Evolutionary conservation across 139 green algal species (phyloP).

Genomic region (Chlorella ohadii): DNA sequence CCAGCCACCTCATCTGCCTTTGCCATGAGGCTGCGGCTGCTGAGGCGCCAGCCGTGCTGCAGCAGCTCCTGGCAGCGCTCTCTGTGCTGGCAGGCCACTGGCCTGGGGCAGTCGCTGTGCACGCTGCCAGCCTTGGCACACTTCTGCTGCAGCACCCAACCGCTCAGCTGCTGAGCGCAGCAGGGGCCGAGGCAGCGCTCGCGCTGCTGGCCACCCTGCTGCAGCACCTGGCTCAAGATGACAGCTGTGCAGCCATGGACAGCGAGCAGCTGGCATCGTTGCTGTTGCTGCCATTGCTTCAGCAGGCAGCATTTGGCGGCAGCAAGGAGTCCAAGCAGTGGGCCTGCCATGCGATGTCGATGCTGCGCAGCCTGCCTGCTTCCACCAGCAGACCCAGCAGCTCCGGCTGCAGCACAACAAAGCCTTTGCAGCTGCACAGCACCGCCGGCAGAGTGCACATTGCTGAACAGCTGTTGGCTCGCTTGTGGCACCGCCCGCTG

Average conservation of each 20-base stretch:
- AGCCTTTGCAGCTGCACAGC: not conserved
- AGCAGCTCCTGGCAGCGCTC: too few relatives aligned
- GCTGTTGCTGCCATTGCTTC: constrained; percentile 30
- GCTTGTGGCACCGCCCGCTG: constrained; percentile 3
- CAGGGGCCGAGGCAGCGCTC: too few relatives aligned
- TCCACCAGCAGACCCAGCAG: not conserved
- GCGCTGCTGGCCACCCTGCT: not conserved
- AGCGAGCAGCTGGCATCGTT: not conserved
- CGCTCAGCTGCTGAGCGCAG: too few relatives aligned
- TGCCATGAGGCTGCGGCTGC: too few relatives aligned
- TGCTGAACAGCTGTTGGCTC: not conserved
- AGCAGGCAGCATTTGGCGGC: constrained; percentile 6
- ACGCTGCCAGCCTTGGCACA: not conserved
- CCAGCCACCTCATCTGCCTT: too few relatives aligned
- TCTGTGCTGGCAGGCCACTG: too few relatives aligned
- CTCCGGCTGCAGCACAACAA: too few relatives aligned
- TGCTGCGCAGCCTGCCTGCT: not conserved
- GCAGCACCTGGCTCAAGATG: not conserved
- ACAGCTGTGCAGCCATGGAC: not conserved
- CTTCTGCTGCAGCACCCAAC: too few relatives aligned
- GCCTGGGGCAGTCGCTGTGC: too few relatives aligned
- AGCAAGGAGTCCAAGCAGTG: constrained; percentile 9
- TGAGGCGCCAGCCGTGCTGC: too few relatives aligned
- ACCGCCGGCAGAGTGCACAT: not conserved
- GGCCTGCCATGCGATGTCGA: not conserved